Base-by-base conservation (phyloP, 163 green algal species). In the Chlamydomonas reinhardtii region DNA sequence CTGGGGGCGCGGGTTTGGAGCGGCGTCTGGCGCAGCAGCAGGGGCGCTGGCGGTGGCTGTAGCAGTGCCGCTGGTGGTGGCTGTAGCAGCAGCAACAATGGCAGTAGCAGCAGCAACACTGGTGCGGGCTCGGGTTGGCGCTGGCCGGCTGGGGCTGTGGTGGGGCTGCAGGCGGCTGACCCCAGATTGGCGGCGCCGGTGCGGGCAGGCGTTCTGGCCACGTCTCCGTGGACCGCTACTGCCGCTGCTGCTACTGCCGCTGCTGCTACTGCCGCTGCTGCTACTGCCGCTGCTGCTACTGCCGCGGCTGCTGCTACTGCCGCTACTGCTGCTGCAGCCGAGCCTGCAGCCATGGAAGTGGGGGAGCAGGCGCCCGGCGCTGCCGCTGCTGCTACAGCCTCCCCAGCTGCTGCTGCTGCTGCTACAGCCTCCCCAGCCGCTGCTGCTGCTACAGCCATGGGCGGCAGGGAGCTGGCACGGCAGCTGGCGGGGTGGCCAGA, bases 71-170 rank as follows among this genome's bases (percentile, higher is more conserved):
- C n/a, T n/a, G n/a, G n/a, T n/a, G n/a, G n/a, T n/a, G n/a, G 61
- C 56, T 66, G 66, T 19, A 24, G 48, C 39, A 16, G 31, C 70
- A 39, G 43, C 31, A n/a, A n/a, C n/a, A n/a, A n/a, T n/a, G n/a
- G 39, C 39, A 48, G 39, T 48, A 8, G 39, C 8, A 48, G 39
- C 39, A 48, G 39, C 39, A 48, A n/a, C n/a, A n/a, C n/a, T n/a
- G n/a, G n/a, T 27, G 65, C 25, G 15, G 31, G 25, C 56, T 61
- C 48, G 8, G 29, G 11, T 35, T 11, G 6, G 1, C 22, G 74
- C 1, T 90, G 85, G 86, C 86, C 86, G 3, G 22, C 59, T 9
- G 86, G 86, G 14, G 71, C 52, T 15, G 86, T 81, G 12, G 19
- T 90, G 54, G 79, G 86, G 3, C 8, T 90, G 73, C 29, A 3